Percentiles rank a stretch among this genome's conserved stretches.
Evolutionary conservation across 2,329 filamentous ascomycete species (phyloP).

Genomic region (Penicillium digitatum): DNA sequence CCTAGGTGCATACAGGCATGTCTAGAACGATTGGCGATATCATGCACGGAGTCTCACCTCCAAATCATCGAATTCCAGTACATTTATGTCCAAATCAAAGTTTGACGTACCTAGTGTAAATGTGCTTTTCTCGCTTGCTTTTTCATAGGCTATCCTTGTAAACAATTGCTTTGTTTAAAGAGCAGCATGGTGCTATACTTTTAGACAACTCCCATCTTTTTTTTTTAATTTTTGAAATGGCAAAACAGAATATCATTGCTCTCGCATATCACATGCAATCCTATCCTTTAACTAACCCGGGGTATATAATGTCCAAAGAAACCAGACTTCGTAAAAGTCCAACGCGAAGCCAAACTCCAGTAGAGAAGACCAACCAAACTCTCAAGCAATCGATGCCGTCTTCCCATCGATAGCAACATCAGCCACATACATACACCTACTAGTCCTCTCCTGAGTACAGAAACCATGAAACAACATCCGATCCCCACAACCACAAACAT

Average conservation of each 20-base stretch:
- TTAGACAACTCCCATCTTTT: no score
- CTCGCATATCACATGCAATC: not conserved
- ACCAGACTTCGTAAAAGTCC: not conserved
- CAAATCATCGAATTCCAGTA: not conserved
- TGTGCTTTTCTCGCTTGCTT: no score
- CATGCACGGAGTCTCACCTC: not conserved
- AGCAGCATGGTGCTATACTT: not conserved
- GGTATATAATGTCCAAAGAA: slow-evolving; percentile 4
- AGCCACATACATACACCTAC: slow-evolving; percentile 32
- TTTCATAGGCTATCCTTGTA: not conserved
- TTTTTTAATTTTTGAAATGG: not conserved
- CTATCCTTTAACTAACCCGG: not conserved
- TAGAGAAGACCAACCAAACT: not conserved
- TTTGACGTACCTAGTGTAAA: not conserved
- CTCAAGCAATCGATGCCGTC: slow-evolving; percentile 16
- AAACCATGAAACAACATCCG: slow-evolving; percentile 34
- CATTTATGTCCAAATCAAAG: not conserved
- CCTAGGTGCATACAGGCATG: not conserved
- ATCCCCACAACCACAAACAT: slow-evolving; percentile 31
- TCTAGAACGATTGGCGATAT: not conserved
- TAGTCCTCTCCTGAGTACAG: slow-evolving; percentile 20
- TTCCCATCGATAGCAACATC: slow-evolving; percentile 21
- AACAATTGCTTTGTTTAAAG: not conserved
- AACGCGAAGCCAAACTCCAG: not conserved
- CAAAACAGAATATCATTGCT: not conserved